Conservation (phyloP, 2,329 filamentous ascomycete genomes). For the Bipolaris bicolor region DNA sequence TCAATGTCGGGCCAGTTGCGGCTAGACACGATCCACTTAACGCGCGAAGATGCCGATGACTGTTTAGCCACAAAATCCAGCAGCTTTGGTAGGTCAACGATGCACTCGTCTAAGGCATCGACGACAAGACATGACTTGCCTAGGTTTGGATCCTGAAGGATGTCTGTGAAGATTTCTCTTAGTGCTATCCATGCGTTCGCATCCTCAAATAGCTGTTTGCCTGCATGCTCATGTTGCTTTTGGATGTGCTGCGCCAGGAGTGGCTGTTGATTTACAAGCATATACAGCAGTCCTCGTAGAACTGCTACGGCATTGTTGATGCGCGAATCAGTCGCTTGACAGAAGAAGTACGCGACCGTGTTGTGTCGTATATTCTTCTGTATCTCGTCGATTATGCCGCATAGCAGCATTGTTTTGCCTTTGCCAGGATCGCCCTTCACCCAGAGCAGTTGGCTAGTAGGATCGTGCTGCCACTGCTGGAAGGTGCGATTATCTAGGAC, state of each 20-base stretch:
- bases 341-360: conserved; percentile 45
- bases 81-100: background rate
- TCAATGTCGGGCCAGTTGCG: background rate
- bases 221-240: conserved; percentile 35
- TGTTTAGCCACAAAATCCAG: background rate
- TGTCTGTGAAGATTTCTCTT: conserved; percentile 46
- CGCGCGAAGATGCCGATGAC: background rate
- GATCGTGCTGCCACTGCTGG: conserved; percentile 7
- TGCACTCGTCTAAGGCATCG: conserved; percentile 24
- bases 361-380: background rate
- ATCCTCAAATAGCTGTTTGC: conserved; percentile 33
- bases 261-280: conserved; percentile 47
- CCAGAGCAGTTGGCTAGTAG: background rate
- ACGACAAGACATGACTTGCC: conserved; percentile 14
- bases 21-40: background rate
- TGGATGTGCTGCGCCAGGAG: conserved; percentile 30
- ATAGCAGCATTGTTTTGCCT: conserved; percentile 1
- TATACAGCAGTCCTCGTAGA: conserved; percentile 53
- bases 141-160: conserved; percentile 49
- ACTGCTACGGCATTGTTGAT: conserved; percentile 42
- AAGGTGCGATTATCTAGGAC: conserved; percentile 10
- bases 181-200: conserved; percentile 32
- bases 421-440: background rate
- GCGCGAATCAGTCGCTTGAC: conserved; percentile 32
- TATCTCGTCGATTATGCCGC: background rate